Evolutionary conservation across 441 rosid species (phyloP).

Genomic region (Euphorbia corollata): DNA sequence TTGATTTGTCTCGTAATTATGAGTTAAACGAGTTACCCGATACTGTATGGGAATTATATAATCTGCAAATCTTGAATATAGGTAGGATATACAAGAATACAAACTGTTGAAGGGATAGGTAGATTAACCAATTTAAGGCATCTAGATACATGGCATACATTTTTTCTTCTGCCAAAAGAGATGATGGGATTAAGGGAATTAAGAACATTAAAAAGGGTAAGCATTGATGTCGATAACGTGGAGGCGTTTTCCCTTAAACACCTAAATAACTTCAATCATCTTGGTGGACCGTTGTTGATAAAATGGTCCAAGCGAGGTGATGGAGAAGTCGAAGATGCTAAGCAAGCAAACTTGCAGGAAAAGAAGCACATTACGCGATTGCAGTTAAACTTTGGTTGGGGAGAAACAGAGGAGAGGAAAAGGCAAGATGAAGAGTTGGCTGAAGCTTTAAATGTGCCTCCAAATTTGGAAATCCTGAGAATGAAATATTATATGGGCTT

Average conservation of each 20-base stretch:
- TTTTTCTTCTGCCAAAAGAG: constrained; percentile 7
- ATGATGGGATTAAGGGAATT: not conserved
- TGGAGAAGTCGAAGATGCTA: not conserved
- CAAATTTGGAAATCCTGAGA: not conserved
- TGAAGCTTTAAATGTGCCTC: constrained; percentile 3
- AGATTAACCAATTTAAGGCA: not conserved
- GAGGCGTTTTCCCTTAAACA: constrained; percentile 3
- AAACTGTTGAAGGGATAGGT: not conserved
- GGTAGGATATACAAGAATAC: not conserved
- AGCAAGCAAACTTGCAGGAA: not conserved
- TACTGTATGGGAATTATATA: not conserved
- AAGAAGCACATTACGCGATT: not conserved
- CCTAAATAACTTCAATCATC: not conserved
- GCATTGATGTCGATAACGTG: not conserved
- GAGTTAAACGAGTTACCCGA: not conserved
- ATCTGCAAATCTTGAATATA: constrained; percentile 4
- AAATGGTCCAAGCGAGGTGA: not conserved
- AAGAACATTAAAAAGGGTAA: not conserved
- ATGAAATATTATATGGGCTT: not conserved
- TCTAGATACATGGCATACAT: not conserved
- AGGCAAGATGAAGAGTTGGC: constrained; percentile 1
- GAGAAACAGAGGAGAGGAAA: not conserved
- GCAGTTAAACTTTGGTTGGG: not conserved
- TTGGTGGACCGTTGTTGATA: not conserved
- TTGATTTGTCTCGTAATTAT: not conserved